Base-by-base conservation (phyloP, 108 stramenopile species). In the Heterococcus sp. region DNA sequence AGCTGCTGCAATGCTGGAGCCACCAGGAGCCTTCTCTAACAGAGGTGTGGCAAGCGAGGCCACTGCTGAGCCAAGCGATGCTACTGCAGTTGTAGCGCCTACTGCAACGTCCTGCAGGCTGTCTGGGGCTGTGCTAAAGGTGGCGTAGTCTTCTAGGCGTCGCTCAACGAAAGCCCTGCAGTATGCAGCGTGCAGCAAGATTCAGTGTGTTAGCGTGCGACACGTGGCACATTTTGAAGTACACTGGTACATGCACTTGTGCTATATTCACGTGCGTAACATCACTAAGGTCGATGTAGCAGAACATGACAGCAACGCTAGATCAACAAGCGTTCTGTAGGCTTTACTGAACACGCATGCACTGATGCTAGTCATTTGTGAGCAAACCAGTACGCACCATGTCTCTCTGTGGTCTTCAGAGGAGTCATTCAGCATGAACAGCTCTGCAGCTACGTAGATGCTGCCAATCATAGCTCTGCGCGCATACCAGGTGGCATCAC, bases 341-440 rank as follows among this genome's bases (percentile, higher is more conserved):
- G n/a, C n/a, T n/a, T n/a, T n/a, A n/a, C n/a, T n/a, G n/a, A n/a
- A n/a, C n/a, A n/a, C n/a, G n/a, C n/a, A n/a, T n/a, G n/a, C n/a
- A n/a, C n/a, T n/a, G n/a, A n/a, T n/a, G n/a, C n/a, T n/a, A n/a
- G n/a, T n/a, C n/a, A n/a, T n/a, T n/a, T n/a, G n/a, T n/a, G n/a
- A n/a, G n/a, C n/a, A n/a, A n/a, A 58, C 14, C 46, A 58, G 46
- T 21, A 21, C 77, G 70, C 69, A 78, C 77, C 77, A 78, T 3
- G 77, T 78, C 33, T 78, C 77, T 30, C 35, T n/a, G n/a, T 40
- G 69, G 33, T 27, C 77, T 63, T 78, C 77, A 1, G 77, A 78
- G 0, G 36, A 32, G 2, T 78, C 77, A 31, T 69, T 78, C 35
- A 78, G 37, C 77, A 78, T 78, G 77, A 63, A 71, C 32, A 78